Conservation (phyloP, 2,329 filamentous ascomycete species). For the Pleoardoris graminearum region DNA sequence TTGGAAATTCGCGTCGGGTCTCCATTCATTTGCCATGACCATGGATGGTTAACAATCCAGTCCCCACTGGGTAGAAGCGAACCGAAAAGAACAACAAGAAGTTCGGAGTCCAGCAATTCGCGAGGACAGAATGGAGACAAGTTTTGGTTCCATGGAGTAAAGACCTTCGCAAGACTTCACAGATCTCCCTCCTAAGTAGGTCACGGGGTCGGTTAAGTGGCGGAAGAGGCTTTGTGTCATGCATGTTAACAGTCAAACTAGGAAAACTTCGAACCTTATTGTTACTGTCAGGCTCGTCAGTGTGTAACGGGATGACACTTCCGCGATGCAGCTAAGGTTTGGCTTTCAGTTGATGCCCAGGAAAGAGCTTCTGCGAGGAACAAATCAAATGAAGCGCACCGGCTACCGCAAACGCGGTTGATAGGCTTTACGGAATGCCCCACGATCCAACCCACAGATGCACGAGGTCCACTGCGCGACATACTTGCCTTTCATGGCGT, state of each 20-base stretch:
- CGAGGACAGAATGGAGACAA: neutral
- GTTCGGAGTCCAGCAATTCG: neutral
- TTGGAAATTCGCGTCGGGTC: constrained; percentile 8
- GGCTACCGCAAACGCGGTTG: constrained; percentile 27
- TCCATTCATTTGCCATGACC: constrained; percentile 17
- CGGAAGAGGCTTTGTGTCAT: neutral
- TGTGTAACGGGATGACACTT: neutral
- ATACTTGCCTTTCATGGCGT: too few species aligned
- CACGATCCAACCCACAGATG: too few species aligned
- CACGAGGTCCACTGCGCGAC: too few species aligned
- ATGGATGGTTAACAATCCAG: too few species aligned
- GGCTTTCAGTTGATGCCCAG: neutral
- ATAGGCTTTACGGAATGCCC: too few species aligned
- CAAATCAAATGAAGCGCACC: constrained; percentile 16
- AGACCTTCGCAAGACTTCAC: too few species aligned
- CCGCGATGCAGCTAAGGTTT: neutral
- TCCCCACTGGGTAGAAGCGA: neutral
- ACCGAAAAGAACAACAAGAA: neutral
- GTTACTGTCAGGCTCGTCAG: neutral
- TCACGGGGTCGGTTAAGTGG: neutral
- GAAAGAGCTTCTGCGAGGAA: neutral
- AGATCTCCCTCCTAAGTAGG: neutral
- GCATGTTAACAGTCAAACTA: neutral
- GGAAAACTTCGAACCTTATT: neutral
- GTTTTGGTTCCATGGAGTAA: too few species aligned